Evolutionary conservation across 2,329 filamentous ascomycete species (phyloP), one percentile per base, ranked within the genome.

Genomic region (Neoarthrinium moseri): DNA sequence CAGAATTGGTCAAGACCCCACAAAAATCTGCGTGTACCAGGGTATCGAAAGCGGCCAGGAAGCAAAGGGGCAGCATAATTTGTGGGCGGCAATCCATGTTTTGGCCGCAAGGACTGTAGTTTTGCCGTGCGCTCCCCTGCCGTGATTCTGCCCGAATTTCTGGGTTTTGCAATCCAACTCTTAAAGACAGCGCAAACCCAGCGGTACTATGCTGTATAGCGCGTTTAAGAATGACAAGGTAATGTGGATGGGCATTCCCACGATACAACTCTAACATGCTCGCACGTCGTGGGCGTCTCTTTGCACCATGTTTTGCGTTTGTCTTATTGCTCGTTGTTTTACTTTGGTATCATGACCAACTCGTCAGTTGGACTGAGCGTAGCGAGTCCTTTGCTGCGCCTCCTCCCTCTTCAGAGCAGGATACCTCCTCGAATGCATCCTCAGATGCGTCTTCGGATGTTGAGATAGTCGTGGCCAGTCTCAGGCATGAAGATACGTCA

Each of bases 391-490:
- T n/a, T 11, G 29, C 34, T 1, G 22, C 15, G 12, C 6, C 33
- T 3, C 10, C 33, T 4, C 11, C n/a, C 15, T 11, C 7, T 10
- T 5, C 20, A 4, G n/a, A 7, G 1, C 20, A 35, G 3, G 6
- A 35, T 10, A 35, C 20, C 12, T n/a, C n/a, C n/a, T n/a, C n/a
- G n/a, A n/a, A n/a, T n/a, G n/a, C n/a, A n/a, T n/a, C n/a, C n/a
- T n/a, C n/a, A n/a, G n/a, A n/a, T n/a, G n/a, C 21, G n/a, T 11
- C 23, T 15, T 22, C 34, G 18, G 49, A 60, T 33, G 51, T 60
- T 6, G 59, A 62, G 23, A 50, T 68, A 42, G 60, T 68, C 6
- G 60, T 67, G 4, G 64, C 64, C 3, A 63, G 59, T 49, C 51
- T 59, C 11, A 54, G 52, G 34, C 38, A 44, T 2, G 63, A 68